phyloP scores from a whole-genome alignment of 352 stramenopile genomes.

The Globisporangium rhizosaccharum region DNA sequence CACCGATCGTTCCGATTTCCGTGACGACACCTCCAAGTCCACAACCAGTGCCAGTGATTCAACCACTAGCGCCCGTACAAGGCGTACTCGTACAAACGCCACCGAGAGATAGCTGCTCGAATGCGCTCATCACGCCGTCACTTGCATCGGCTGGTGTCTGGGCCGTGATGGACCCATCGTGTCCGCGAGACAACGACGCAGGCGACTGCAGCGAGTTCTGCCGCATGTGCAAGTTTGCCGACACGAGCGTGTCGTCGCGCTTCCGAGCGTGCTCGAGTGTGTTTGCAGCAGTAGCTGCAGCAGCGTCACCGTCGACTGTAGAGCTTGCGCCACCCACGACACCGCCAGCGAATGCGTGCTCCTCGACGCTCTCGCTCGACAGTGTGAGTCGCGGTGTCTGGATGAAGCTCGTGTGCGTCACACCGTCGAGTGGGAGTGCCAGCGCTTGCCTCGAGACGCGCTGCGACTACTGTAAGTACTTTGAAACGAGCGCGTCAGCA shows the following conservation, averaged over 20 bases:
- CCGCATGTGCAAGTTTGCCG: constrained; percentile 11
- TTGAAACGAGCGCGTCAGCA: neutral
- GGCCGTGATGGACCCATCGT: constrained; percentile 10
- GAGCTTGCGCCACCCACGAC: neutral
- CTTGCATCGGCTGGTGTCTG: constrained; percentile 1
- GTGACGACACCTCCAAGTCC: neutral
- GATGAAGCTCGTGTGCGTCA: constrained; percentile 2
- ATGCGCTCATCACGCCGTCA: neutral
- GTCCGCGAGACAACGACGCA: constrained; percentile 1
- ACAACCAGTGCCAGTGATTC: neutral
- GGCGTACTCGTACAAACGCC: neutral
- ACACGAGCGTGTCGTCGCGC: constrained; percentile 4
- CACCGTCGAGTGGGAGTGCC: neutral
- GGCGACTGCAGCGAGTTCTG: constrained; percentile 11
- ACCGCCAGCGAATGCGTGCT: constrained; percentile 3
- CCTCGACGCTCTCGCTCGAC: neutral
- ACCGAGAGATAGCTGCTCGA: constrained; percentile 3
- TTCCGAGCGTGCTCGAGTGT: constrained; percentile 1
- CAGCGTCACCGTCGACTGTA: neutral
- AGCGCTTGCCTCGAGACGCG: neutral
- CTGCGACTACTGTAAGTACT: constrained; percentile 14
- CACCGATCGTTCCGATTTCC: neutral
- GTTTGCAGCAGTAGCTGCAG: neutral
- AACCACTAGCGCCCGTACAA: neutral
- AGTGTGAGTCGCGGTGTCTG: constrained; percentile 2